Base-by-base conservation (phyloP, 2,329 filamentous ascomycete genomes). In the Trichoderma aggressivum region DNA sequence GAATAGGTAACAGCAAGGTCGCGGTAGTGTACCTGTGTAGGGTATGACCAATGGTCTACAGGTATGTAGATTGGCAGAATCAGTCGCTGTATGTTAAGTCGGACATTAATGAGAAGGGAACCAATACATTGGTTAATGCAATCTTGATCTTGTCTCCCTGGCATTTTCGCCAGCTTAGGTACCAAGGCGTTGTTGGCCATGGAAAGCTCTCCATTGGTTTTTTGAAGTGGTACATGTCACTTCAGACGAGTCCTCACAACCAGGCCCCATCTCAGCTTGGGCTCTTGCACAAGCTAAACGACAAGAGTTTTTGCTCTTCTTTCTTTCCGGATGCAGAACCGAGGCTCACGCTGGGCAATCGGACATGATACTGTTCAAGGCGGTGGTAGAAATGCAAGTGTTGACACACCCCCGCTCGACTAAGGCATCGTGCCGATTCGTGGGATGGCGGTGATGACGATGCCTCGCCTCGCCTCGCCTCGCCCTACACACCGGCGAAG, bases 201-300 rank as follows among this genome's bases (percentile, higher is more conserved):
- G 21, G 7, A 12, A 53, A 11, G 4, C 43, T 53, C 47, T 14
- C 47, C 47, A 53, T 24, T 12, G n/a, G 10, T 24, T 3, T 7
- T 6, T 21, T 14, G 11, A 53, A 53, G 7, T 43, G 3, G 18
- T 24, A 24, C 47, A 24, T 53, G n/a, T 21, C 43, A 53, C 21
- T 50, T 24, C n/a, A 21, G n/a, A 21, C 8, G 18, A 47, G 3
- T 5, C 1, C 4, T 47, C 43, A 7, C 32, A 36, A 36, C 26
- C 21, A 16, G 12, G 12, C n/a, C 43, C 39, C n/a, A 21, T 61
- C 66, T 60, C 39, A 36, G 39, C 36, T 69, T 30, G 21, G n/a
- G 39, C 39, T 36, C 26, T 71, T 71, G 56, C 70, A 71, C 70
- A 43, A 68, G 70, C 70, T 32, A 59, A 62, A 69, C 43, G 55